Conservation (phyloP, 106 monocot genomes). For the Agapanthus africanus region DNA sequence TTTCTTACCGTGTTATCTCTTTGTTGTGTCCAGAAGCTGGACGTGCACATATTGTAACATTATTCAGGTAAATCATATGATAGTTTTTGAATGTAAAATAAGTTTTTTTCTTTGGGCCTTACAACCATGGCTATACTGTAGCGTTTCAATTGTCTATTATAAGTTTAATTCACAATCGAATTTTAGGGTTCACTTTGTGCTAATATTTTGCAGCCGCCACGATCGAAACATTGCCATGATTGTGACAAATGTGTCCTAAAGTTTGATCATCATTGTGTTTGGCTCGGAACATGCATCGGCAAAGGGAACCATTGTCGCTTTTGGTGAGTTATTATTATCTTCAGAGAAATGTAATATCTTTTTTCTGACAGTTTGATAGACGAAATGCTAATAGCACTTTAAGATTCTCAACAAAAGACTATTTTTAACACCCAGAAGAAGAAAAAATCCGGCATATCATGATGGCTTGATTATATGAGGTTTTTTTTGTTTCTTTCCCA, state of each 20-base stretch:
- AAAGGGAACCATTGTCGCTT: constrained; percentile 85
- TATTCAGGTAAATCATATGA: constrained; percentile 16
- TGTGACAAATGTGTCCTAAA: constrained; percentile 93
- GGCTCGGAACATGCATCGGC: constrained; percentile 94
- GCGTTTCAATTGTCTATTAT: not conserved
- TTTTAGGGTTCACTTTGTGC: not conserved
- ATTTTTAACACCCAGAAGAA: too few relatives aligned
- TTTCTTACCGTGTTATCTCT: not conserved
- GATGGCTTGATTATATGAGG: too few relatives aligned
- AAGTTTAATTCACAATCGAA: not conserved
- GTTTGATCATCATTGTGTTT: constrained; percentile 98
- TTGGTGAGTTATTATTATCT: constrained; percentile 75
- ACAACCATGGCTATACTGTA: not conserved
- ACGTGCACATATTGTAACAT: constrained; percentile 28
- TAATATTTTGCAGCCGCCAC: constrained; percentile 67
- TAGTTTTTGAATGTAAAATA: not conserved
- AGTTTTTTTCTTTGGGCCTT: too few relatives aligned
- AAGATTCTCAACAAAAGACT: too few relatives aligned
- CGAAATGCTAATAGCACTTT: too few relatives aligned
- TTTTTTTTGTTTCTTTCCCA: too few relatives aligned
- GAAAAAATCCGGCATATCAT: too few relatives aligned
- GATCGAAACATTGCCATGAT: constrained; percentile 91
- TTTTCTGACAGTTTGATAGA: too few relatives aligned
- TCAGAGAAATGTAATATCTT: too few relatives aligned
- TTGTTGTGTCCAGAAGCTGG: constrained; percentile 14